Conservation (phyloP, 108 stramenopile genomes). For the Cafeteria roenbergensis region DNA sequence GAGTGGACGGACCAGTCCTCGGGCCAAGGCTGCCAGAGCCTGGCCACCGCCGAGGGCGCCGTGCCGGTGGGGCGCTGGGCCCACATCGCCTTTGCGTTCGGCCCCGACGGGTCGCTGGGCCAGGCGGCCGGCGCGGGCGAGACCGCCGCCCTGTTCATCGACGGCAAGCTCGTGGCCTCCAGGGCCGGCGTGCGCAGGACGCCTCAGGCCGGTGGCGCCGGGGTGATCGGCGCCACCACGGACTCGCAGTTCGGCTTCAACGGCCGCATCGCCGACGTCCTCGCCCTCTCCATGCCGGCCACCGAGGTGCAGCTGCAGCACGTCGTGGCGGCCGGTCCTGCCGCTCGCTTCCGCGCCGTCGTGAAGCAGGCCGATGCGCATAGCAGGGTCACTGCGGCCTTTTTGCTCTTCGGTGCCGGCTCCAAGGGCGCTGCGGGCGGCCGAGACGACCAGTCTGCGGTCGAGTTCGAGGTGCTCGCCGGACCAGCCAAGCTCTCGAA, state of each 20-base stretch:
- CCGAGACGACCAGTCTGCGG: too few species aligned
- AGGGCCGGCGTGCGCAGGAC: neutral
- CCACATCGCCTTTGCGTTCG: slow-evolving; percentile 3
- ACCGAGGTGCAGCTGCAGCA: neutral
- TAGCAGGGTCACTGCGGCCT: neutral
- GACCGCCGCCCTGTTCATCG: neutral
- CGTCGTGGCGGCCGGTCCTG: neutral
- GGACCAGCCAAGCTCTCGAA: too few species aligned
- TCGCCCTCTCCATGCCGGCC: neutral
- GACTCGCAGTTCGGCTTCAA: neutral
- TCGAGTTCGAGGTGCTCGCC: too few species aligned
- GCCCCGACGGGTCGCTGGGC: neutral
- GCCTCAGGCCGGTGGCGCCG: neutral
- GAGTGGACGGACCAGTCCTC: neutral
- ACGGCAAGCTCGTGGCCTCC: neutral
- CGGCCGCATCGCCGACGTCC: neutral
- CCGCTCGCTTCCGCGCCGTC: neutral
- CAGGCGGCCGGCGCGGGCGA: neutral
- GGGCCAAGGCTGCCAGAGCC: neutral
- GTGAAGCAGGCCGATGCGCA: neutral
- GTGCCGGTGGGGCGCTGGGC: slow-evolving; percentile 1
- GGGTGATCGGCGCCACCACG: neutral
- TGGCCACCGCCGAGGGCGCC: neutral
- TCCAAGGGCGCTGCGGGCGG: too few species aligned
- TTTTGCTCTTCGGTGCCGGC: neutral